Evolutionary conservation across 495 filamentous ascomycete genomes (phyloP).

Genomic region (Aspergillus ostianus): DNA sequence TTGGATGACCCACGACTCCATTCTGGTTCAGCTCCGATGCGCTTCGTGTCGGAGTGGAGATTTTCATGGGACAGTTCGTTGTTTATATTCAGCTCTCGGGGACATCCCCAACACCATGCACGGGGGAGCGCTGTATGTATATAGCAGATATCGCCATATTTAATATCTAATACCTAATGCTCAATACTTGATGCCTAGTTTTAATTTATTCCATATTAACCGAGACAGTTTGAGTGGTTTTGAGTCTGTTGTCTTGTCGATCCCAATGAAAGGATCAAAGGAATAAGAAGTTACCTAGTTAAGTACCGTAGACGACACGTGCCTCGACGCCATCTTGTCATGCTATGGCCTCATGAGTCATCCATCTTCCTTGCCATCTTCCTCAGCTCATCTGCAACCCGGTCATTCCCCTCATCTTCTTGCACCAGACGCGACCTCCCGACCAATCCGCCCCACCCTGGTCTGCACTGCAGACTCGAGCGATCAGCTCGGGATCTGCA

Average conservation of each 20-base stretch:
- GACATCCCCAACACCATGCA: not conserved
- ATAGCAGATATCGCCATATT: no score
- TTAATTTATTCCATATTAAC: no score
- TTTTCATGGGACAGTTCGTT: not conserved
- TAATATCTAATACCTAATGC: no score
- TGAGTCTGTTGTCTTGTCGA: not conserved
- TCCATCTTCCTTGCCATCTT: not conserved
- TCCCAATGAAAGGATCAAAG: not conserved
- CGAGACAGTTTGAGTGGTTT: no score
- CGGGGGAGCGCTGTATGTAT: slow-evolving; percentile 2
- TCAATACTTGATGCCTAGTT: no score
- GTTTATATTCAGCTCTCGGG: slow-evolving; percentile 1
- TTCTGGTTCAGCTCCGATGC: no score
- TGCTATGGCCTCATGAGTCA: not conserved
- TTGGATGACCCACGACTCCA: not conserved
- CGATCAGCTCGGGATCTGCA: not conserved
- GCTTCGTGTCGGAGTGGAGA: no score
- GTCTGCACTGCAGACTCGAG: not conserved
- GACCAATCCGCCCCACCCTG: not conserved
- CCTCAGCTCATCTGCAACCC: not conserved
- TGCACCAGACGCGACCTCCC: not conserved
- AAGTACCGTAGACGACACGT: no score
- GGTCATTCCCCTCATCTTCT: not conserved
- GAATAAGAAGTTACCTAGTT: no score
- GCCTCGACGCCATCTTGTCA: not conserved